These are phyloP conservation scores for Mycena albidolilacea DNA, from an alignment of 768 basidiomycete genomes.

Conservation along the genomic window DNA sequence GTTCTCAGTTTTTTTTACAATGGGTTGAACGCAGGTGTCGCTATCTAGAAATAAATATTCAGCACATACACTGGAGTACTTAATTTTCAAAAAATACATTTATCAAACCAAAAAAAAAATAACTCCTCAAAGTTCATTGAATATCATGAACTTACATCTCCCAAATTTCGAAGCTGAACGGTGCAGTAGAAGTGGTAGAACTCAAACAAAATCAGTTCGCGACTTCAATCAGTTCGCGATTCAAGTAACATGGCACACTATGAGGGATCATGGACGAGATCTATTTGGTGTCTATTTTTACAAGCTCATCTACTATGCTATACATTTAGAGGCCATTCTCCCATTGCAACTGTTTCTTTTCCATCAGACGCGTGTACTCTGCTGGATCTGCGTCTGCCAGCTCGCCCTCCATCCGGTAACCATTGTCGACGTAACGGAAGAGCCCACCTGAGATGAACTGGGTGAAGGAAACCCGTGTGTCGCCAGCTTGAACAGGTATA, in stretches of 20 bases:
- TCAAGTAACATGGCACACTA: no score
- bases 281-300: no score
- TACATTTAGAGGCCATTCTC: no score
- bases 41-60: neutral
- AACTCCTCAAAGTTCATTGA: neutral
- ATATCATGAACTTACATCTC: neutral
- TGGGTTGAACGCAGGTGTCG: neutral
- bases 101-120: neutral
- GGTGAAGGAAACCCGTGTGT: constrained; percentile 19
- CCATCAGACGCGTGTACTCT: neutral
- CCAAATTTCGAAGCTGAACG: neutral
- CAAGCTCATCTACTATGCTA: no score
- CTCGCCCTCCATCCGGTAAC: neutral
- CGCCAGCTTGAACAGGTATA: constrained; percentile 8
- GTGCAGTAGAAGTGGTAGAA: neutral
- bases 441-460: neutral
- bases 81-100: neutral
- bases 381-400: neutral
- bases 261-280: no score
- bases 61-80: neutral
- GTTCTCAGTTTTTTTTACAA: no score
- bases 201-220: neutral
- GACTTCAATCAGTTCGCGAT: constrained; percentile 1
- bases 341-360: neutral
- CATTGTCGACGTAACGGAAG: constrained; percentile 14